A percentile compares a stretch with the other conserved stretches of the same genome.
Conservation (phyloP, 495 filamentous ascomycete genomes). For the Coniosporium apollinis region DNA sequence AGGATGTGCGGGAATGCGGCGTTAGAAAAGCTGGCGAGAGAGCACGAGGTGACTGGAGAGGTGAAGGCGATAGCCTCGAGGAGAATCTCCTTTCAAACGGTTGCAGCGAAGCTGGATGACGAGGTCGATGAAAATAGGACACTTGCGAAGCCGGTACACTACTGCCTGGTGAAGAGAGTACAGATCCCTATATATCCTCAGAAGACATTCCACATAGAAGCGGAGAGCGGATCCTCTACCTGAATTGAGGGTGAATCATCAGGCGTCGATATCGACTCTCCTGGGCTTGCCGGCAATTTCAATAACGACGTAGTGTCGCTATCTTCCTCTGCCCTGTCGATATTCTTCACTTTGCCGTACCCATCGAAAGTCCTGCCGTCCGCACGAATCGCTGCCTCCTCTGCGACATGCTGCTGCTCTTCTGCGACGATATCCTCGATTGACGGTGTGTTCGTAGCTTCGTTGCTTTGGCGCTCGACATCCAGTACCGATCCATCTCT, state of each 20-base stretch:
- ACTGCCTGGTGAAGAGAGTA: slow-evolving; percentile 60
- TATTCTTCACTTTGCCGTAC: background rate
- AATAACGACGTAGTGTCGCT: background rate
- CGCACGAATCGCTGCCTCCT: background rate
- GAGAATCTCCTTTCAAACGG: slow-evolving; percentile 93
- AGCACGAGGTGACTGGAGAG: slow-evolving; percentile 41
- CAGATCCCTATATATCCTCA: slow-evolving; percentile 45
- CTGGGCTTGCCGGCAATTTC: slow-evolving; percentile 17
- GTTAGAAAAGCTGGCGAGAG: slow-evolving; percentile 66
- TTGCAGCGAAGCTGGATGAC: slow-evolving; percentile 64
- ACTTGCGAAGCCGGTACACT: slow-evolving; percentile 34
- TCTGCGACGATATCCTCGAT: slow-evolving; percentile 12
- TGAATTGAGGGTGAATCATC: slow-evolving; percentile 84
- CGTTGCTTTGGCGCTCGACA: too few species aligned
- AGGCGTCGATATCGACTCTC: slow-evolving; percentile 47
- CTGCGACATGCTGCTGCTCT: slow-evolving; percentile 11
- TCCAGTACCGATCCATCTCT: too few species aligned
- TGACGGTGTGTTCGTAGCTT: too few species aligned
- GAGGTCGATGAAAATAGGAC: slow-evolving; percentile 30
- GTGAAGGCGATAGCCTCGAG: slow-evolving; percentile 55
- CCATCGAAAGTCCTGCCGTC: background rate
- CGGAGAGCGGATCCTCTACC: slow-evolving; percentile 34
- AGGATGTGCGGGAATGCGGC: slow-evolving; percentile 62
- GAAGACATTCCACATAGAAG: slow-evolving; percentile 17
- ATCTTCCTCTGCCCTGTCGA: background rate